phyloP scores from a whole-genome alignment of 2,329 filamentous ascomycete genomes.

The Drechmeria coniospora region DNA sequence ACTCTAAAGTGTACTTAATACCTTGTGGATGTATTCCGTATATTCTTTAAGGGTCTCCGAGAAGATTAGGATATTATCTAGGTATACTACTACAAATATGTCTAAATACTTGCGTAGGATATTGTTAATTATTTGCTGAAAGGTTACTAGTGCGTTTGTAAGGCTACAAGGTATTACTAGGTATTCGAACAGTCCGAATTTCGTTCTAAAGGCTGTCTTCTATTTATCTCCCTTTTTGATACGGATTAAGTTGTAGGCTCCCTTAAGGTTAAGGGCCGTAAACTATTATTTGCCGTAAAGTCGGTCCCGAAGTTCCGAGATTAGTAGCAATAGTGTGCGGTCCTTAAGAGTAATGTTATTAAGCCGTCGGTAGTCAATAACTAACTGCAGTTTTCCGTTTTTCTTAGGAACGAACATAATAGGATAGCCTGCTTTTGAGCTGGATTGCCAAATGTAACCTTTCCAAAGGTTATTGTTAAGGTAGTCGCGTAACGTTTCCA shows the following conservation, averaged over 20 bases:
- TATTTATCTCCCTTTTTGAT: constrained; percentile 17
- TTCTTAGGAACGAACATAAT: constrained; percentile 7
- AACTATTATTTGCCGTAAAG: constrained; percentile 5
- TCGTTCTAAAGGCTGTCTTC: constrained; percentile 18
- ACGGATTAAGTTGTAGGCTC: too few species aligned
- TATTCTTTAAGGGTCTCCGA: constrained; percentile 4
- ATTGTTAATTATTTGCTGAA: constrained; percentile 7
- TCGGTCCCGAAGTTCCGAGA: constrained; percentile 8
- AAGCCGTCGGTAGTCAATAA: constrained; percentile 10
- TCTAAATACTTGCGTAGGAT: constrained; percentile 4
- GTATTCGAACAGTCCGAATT: constrained; percentile 18
- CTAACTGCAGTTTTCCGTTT: constrained; percentile 7
- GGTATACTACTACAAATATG: constrained; percentile 6
- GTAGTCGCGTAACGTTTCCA: constrained; percentile 1
- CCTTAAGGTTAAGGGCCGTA: too few species aligned
- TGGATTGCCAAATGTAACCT: constrained; percentile 1
- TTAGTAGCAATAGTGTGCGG: constrained; percentile 8
- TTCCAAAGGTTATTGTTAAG: too few species aligned
- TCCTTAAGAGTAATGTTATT: constrained; percentile 13
- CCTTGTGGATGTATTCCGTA: constrained; percentile 2
- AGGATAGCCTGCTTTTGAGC: too few species aligned
- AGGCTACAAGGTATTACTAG: constrained; percentile 15
- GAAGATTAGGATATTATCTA: constrained; percentile 7
- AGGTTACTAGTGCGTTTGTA: constrained; percentile 7
- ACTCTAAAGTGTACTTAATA: constrained; percentile 1